phyloP scores from a whole-genome alignment of 768 basidiomycete genomes.

The Pisolithus albus region DNA sequence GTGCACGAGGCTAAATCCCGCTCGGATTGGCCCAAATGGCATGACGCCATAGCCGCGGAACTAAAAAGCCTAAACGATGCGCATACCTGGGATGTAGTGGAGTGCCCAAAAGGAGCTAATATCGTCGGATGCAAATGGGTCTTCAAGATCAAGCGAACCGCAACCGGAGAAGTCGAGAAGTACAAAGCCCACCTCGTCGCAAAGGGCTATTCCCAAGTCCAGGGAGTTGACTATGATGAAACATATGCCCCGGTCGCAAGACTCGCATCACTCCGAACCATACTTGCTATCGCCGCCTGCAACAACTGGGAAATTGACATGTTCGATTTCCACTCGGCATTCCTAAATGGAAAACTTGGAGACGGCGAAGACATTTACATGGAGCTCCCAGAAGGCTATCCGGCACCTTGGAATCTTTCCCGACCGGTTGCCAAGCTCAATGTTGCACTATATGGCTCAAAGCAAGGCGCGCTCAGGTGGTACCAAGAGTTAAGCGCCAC shows the following conservation, averaged over 20 bases:
- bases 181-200: constrained; percentile 3
- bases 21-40: neutral
- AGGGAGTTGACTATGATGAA: no score
- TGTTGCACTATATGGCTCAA: neutral
- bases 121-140: constrained; percentile 31
- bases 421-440: neutral
- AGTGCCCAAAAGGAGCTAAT: neutral
- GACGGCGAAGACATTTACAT: constrained; percentile 25
- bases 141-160: constrained; percentile 35
- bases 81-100: constrained; percentile 5
- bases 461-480: neutral
- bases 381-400: neutral
- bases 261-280: neutral
- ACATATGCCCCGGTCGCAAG: no score
- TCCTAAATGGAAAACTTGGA: constrained; percentile 33
- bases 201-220: no score
- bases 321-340: constrained; percentile 38
- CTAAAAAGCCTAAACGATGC: neutral
- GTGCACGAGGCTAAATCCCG: constrained; percentile 1
- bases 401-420: neutral
- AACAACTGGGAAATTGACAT: constrained; percentile 32
- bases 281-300: constrained; percentile 1
- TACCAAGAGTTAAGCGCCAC: neutral
- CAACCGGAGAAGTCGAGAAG: constrained; percentile 24
- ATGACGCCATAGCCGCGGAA: constrained; percentile 7